Evolutionary conservation across 2,329 filamentous ascomycete genomes (phyloP).

Genomic region (Knoxdaviesia capensis): DNA sequence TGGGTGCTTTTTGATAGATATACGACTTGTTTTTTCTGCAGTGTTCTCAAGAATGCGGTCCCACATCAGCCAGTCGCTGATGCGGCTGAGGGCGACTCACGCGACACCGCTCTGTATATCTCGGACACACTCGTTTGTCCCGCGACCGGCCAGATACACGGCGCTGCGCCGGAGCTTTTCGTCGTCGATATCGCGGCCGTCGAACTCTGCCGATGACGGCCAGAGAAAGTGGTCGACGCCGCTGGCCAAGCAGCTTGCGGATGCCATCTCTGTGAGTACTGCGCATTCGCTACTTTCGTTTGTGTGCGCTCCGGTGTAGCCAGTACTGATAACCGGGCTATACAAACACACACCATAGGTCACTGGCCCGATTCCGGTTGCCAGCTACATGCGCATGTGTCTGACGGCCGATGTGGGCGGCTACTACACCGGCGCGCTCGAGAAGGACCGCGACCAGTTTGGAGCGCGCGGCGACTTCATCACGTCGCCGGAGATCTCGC

Average conservation of each 20-base stretch:
- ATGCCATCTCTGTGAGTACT: constrained; percentile 57
- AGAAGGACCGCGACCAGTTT: constrained; percentile 61
- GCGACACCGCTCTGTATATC: too few species aligned
- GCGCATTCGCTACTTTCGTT: not conserved
- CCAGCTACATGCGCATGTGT: constrained; percentile 96
- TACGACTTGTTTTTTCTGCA: too few species aligned
- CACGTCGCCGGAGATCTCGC: constrained; percentile 92
- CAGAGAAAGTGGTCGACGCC: constrained; percentile 75
- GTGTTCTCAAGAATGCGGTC: too few species aligned
- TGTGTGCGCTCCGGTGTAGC: not conserved
- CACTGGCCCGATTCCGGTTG: constrained; percentile 79
- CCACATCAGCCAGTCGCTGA: too few species aligned
- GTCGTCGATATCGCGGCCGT: too few species aligned
- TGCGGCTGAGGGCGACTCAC: too few species aligned
- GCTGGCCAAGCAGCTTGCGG: constrained; percentile 65
- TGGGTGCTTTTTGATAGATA: too few species aligned
- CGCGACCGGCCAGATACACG: too few species aligned
- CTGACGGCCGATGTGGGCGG: constrained; percentile 77
- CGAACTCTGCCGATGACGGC: constrained; percentile 6
- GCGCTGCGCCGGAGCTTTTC: too few species aligned
- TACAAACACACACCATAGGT: constrained; percentile 15
- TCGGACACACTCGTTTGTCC: too few species aligned
- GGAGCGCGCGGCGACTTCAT: constrained; percentile 90
- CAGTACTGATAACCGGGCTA: not conserved
- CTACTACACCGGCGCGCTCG: constrained; percentile 70